phyloP scores from a whole-genome alignment of 2,329 filamentous ascomycete species.

The Talaromyces sp. region DNA sequence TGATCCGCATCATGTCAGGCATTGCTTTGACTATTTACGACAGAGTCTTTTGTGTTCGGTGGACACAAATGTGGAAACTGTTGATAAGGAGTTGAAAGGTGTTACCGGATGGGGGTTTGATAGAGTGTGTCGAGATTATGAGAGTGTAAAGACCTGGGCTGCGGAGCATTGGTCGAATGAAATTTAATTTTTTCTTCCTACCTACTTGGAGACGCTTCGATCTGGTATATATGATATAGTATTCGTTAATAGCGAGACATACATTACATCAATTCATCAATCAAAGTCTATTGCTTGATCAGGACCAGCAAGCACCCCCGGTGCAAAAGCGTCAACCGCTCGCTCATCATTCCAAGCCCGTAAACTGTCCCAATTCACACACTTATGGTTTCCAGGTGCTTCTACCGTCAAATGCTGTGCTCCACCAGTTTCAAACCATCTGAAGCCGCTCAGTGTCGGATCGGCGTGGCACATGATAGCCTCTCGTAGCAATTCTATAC shows the following conservation, averaged over 20 bases:
- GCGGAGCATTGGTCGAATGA: not conserved
- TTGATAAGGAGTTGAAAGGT: not conserved
- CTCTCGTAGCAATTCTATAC: not conserved
- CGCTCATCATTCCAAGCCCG: not conserved
- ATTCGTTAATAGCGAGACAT: no score
- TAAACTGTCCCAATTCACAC: not conserved
- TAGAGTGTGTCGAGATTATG: not conserved
- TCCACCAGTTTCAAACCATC: not conserved
- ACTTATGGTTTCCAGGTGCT: not conserved
- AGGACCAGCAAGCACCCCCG: no score
- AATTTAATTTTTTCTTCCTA: no score
- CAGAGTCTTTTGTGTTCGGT: not conserved
- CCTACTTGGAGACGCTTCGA: no score
- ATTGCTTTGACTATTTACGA: constrained; percentile 4
- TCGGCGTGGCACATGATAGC: not conserved
- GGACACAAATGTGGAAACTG: not conserved
- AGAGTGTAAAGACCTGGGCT: not conserved
- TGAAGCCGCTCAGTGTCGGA: not conserved
- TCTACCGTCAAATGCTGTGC: not conserved
- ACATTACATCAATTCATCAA: no score
- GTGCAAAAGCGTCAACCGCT: not conserved
- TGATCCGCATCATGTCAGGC: no score
- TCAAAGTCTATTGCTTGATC: no score
- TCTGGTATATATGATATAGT: no score
- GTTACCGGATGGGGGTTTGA: not conserved